phyloP scores from a whole-genome alignment of 257 asterid genomes.

The Nemophila menziesii region DNA sequence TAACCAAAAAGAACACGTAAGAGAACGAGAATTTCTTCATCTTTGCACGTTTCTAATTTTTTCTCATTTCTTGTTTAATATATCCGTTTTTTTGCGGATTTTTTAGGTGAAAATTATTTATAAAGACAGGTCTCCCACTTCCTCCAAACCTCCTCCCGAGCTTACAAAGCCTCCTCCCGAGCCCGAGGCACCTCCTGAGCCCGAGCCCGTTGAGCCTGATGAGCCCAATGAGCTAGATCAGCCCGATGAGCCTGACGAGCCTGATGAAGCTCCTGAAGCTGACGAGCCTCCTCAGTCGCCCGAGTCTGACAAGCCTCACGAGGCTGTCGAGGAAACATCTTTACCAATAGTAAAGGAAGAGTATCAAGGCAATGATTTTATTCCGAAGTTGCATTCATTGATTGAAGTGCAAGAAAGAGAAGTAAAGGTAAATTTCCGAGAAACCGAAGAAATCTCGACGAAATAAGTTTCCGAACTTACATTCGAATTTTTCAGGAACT shows the following conservation, averaged over 20 bases:
- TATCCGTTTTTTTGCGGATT: conserved; percentile 1
- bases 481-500: conserved; percentile 30
- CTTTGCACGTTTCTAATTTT: too few relatives aligned
- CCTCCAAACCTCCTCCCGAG: too few relatives aligned
- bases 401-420: conserved; percentile 46
- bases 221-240: too few relatives aligned
- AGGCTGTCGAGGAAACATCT: conserved; percentile 7
- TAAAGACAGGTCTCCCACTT: conserved; percentile 14
- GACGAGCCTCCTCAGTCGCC: too few relatives aligned
- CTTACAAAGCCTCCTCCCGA: too few relatives aligned
- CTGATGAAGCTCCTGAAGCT: too few relatives aligned
- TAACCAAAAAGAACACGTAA: conserved; percentile 42
- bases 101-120: conserved; percentile 20
- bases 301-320: conserved; percentile 10
- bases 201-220: too few relatives aligned
- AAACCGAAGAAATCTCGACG: background rate
- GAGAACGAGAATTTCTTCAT: too few relatives aligned
- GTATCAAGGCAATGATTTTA: conserved; percentile 6
- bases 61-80: too few relatives aligned
- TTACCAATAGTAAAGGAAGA: conserved; percentile 13
- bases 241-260: too few relatives aligned
- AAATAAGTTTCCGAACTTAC: conserved; percentile 6
- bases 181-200: too few relatives aligned
- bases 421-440: conserved; percentile 37
- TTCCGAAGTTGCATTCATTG: conserved; percentile 18